A percentile compares a stretch with the other conserved stretches of the same genome.
These are phyloP conservation scores for Phyllostachys edulis DNA, from an alignment of 176 grass and related monocot species.

Conservation along the genomic window DNA sequence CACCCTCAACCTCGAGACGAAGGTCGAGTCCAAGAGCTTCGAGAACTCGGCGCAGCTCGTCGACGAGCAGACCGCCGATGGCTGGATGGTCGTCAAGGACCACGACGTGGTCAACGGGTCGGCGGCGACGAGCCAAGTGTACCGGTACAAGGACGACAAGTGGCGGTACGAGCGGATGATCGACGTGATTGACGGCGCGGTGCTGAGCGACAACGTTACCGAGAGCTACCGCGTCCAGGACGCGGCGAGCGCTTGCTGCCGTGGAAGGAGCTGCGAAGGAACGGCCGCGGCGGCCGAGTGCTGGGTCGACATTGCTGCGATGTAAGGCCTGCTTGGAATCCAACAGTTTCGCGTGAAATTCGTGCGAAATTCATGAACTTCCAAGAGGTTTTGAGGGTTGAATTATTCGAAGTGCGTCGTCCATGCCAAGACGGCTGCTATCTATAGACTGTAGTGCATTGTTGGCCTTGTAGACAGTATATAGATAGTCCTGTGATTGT, in stretches of 20 bases:
- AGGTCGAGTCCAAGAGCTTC: slow-evolving; percentile 6
- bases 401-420: background rate
- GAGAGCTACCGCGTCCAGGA: slow-evolving; percentile 19
- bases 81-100: slow-evolving; percentile 76
- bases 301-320: background rate
- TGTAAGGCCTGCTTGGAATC: background rate
- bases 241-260: slow-evolving; percentile 3
- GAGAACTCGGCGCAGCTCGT: slow-evolving; percentile 11
- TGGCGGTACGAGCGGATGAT: slow-evolving; percentile 42
- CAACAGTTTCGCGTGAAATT: background rate
- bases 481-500: background rate
- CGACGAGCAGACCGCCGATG: slow-evolving; percentile 62
- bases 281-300: background rate
- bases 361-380: background rate
- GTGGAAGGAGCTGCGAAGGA: background rate
- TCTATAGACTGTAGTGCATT: background rate
- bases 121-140: slow-evolving; percentile 49
- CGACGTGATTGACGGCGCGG: slow-evolving; percentile 46
- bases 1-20: slow-evolving; percentile 40
- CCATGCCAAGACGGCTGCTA: background rate
- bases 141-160: slow-evolving; percentile 50
- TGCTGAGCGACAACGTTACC: slow-evolving; percentile 71
- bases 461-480: background rate
- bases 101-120: slow-evolving; percentile 70
- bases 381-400: background rate